Conservation (phyloP, 768 basidiomycete genomes). For the Pleurotus sapidus region DNA sequence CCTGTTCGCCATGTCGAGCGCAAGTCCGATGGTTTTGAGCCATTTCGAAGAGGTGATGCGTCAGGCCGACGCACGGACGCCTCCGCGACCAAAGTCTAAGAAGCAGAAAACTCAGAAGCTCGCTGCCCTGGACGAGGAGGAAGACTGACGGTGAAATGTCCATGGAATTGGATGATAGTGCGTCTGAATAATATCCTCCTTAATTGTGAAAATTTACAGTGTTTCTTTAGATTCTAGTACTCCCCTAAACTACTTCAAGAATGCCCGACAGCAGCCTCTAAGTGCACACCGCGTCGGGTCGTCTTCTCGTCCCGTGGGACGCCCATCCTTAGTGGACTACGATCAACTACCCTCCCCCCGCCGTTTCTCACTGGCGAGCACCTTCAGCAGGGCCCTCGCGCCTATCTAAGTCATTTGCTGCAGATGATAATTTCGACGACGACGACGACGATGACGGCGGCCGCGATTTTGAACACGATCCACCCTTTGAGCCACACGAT, state of each 20-base stretch:
- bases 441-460: constrained; percentile 24
- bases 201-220: constrained; percentile 8
- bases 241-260: constrained; percentile 40
- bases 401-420: constrained; percentile 31
- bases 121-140: constrained; percentile 37
- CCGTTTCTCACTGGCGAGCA: constrained; percentile 26
- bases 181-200: constrained; percentile 20
- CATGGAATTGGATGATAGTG: constrained; percentile 77
- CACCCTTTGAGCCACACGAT: constrained; percentile 21
- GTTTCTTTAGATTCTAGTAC: constrained; percentile 27
- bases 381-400: constrained; percentile 38
- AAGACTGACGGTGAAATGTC: constrained; percentile 63
- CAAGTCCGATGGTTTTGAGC: constrained; percentile 80
- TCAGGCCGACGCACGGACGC: constrained; percentile 66
- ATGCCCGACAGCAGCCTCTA: constrained; percentile 37
- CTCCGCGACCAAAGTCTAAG: constrained; percentile 53
- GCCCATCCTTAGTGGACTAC: constrained; percentile 55
- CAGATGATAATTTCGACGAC: constrained; percentile 27
- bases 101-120: constrained; percentile 38
- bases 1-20: constrained; percentile 65
- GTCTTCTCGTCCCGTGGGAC: constrained; percentile 45
- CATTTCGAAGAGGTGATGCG: constrained; percentile 74
- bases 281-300: constrained; percentile 32
- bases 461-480: constrained; percentile 25
- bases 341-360: constrained; percentile 64